Base-by-base conservation (phyloP, 192 early-diverging fungal genomes). In the Radiomyces spectabilis region DNA sequence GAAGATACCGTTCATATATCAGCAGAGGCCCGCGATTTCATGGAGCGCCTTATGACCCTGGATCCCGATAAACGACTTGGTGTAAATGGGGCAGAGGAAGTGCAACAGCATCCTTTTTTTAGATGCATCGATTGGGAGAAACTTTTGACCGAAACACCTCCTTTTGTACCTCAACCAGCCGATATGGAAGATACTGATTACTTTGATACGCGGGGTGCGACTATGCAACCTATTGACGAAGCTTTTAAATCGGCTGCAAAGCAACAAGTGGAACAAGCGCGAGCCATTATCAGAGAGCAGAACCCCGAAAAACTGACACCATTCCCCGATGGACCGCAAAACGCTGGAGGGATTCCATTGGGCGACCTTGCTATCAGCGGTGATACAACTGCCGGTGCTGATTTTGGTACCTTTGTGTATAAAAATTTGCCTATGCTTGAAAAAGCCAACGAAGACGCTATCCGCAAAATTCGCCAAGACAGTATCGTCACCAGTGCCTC, bases 341-440 rank as follows among this genome's bases (percentile, higher is more conserved):
- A n/a, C n/a, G n/a, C n/a, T n/a, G n/a, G n/a, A n/a, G n/a, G n/a
- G n/a, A n/a, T n/a, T n/a, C n/a, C n/a, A n/a, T n/a, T n/a, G n/a
- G n/a, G n/a, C n/a, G n/a, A n/a, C n/a, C n/a, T n/a, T n/a, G n/a
- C n/a, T n/a, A n/a, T n/a, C n/a, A n/a, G n/a, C n/a, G n/a, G n/a
- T n/a, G n/a, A n/a, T n/a, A n/a, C n/a, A n/a, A n/a, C n/a, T n/a
- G n/a, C n/a, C 24, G 47, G 45, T 30, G 68, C 66, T 33, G 83
- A 92, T 56, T 97, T 97, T 77, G 95, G 95, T 22, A 83, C 90
- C 9, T 92, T 94, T 67, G 85, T 82, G 5, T 96, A 87, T 75
- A 95, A 94, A 48, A 97, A 97, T 63, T 53, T 97, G 37, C 85
- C 84, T 1, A 72, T 83, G 16, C 75, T 97, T 1, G 95, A 93